Percentiles rank a stretch among this genome's conserved stretches.
phyloP scores from a whole-genome alignment of 2,329 filamentous ascomycete genomes.

The Claviceps humidiphila region DNA sequence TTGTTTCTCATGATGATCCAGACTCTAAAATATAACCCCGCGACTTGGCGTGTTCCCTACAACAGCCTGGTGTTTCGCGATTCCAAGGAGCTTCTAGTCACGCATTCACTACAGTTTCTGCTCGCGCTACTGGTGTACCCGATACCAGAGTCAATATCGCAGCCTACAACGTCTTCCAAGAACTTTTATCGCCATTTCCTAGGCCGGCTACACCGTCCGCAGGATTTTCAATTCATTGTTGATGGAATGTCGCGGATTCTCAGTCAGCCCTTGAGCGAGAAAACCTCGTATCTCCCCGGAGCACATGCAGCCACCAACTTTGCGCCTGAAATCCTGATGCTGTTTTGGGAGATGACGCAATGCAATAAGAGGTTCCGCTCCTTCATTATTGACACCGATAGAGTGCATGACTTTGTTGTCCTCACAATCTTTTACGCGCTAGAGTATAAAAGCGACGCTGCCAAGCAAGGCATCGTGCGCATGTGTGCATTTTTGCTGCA shows the following conservation, averaged over 20 bases:
- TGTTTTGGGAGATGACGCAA: conserved; percentile 95
- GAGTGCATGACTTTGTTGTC: conserved; percentile 85
- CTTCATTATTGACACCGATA: conserved; percentile 91
- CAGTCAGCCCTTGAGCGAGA: conserved; percentile 83
- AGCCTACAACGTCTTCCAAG: conserved; percentile 49
- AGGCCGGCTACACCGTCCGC: conserved; percentile 76
- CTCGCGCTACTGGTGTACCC: conserved; percentile 76
- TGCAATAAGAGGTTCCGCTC: conserved; percentile 96
- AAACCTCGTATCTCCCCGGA: conserved; percentile 75
- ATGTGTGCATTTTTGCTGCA: conserved; percentile 98
- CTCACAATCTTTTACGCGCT: conserved; percentile 85
- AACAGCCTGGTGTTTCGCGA: conserved; percentile 88
- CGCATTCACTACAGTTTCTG: conserved; percentile 84
- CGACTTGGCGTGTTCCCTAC: conserved; percentile 86
- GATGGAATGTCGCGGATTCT: conserved; percentile 88
- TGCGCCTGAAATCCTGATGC: conserved; percentile 88
- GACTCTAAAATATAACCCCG: conserved; percentile 92
- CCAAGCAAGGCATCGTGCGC: conserved; percentile 82
- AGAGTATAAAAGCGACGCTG: conserved; percentile 71
- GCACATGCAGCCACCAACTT: conserved; percentile 70
- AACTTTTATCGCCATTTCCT: conserved; percentile 93
- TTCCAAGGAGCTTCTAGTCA: conserved; percentile 77
- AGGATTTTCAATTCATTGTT: conserved; percentile 95
- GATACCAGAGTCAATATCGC: conserved; percentile 61
- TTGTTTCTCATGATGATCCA: conserved; percentile 38